Evolutionary conservation across 1,284 basidiomycete species (phyloP).

Genomic region (Malassezia japonica): DNA sequence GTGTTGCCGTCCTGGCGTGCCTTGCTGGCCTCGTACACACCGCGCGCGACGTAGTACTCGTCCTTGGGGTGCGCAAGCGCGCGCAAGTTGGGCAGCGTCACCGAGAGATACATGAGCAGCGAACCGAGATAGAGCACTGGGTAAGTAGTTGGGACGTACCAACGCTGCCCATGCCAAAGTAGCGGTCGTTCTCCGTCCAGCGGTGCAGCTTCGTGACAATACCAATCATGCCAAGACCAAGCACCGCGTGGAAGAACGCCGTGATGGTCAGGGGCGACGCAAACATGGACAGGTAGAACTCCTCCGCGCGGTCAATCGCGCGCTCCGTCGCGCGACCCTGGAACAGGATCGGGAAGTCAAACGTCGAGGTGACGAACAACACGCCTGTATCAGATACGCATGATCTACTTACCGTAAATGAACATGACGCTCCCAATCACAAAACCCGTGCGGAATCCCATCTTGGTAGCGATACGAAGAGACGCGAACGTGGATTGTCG

Average conservation of each 20-base stretch:
- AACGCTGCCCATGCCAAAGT: constrained; percentile 42
- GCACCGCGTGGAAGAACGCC: constrained; percentile 43
- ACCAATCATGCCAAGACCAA: constrained; percentile 38
- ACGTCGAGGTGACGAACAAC: constrained; percentile 40
- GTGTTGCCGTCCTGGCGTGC: neutral
- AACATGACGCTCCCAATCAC: constrained; percentile 40
- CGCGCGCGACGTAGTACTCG: constrained; percentile 12
- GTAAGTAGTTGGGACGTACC: constrained; percentile 12
- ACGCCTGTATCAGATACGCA: no score
- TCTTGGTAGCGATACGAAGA: constrained; percentile 7
- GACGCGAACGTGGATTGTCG: no score
- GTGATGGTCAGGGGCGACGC: constrained; percentile 30
- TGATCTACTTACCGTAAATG: no score
- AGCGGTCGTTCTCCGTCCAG: constrained; percentile 45
- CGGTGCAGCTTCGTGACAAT: constrained; percentile 41
- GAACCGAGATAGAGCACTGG: constrained; percentile 36
- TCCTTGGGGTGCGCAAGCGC: constrained; percentile 37
- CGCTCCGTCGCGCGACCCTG: constrained; percentile 12
- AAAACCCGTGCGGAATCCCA: constrained; percentile 47
- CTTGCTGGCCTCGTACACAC: neutral
- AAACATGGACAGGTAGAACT: constrained; percentile 42
- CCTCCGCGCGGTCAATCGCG: constrained; percentile 27
- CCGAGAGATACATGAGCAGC: constrained; percentile 40
- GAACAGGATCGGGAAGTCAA: constrained; percentile 44
- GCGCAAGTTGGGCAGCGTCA: constrained; percentile 38